These are phyloP conservation scores for Neurospora discreta DNA, from an alignment of 495 filamentous ascomycete genomes.

Conservation along the genomic window DNA sequence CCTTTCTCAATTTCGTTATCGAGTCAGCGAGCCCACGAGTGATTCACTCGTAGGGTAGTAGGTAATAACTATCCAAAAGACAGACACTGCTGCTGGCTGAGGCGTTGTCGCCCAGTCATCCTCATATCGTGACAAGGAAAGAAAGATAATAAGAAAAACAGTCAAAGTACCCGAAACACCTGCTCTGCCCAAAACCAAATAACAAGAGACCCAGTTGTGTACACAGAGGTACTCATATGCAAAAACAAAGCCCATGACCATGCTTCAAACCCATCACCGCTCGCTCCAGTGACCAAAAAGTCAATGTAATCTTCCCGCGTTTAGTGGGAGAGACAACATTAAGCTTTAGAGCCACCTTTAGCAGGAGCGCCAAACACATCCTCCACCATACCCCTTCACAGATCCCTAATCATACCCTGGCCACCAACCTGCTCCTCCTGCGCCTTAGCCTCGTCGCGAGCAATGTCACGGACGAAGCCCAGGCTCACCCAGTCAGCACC, in stretches of 20 bases:
- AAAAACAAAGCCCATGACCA: neutral
- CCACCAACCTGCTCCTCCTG: constrained; percentile 15
- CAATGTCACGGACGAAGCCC: constrained; percentile 28
- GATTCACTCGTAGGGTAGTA: neutral
- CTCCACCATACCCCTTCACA: constrained; percentile 37
- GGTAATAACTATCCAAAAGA: neutral
- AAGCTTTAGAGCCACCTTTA: neutral
- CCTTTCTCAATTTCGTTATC: neutral
- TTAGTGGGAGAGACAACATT: neutral
- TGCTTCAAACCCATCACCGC: neutral
- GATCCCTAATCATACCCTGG: constrained; percentile 29
- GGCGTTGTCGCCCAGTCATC: neutral
- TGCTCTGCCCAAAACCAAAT: neutral
- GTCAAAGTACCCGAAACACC: neutral
- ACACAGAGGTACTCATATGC: neutral
- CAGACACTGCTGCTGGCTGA: neutral
- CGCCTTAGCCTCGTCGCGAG: constrained; percentile 4
- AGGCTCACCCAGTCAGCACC: constrained; percentile 38
- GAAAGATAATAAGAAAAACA: neutral
- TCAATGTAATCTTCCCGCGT: neutral
- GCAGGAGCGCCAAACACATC: constrained; percentile 25
- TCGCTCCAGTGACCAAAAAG: neutral
- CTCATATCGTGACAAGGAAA: neutral
- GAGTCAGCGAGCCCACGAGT: neutral
- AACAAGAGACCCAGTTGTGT: neutral